phyloP scores from a whole-genome alignment of 2,329 filamentous ascomycete genomes.

The Hypoxylon sp. region DNA sequence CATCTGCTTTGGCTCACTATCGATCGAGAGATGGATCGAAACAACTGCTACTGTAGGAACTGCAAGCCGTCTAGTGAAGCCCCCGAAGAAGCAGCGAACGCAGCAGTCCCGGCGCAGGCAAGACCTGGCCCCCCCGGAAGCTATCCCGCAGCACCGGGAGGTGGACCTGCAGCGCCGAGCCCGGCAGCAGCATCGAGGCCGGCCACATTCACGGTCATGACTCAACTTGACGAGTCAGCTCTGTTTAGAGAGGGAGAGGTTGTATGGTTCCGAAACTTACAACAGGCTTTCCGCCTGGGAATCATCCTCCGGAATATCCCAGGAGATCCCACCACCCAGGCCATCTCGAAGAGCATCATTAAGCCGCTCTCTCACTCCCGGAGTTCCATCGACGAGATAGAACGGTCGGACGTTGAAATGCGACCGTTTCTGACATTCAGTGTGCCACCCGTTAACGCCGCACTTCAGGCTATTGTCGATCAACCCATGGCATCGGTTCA shows the following conservation, averaged over 20 bases:
- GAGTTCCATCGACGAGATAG: constrained; percentile 58
- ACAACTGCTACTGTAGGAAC: constrained; percentile 45
- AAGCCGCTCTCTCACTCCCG: constrained; percentile 55
- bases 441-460: constrained; percentile 59
- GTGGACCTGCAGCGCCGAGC: constrained; percentile 1
- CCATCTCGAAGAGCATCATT: constrained; percentile 21
- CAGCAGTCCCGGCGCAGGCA: constrained; percentile 5
- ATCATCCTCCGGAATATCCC: constrained; percentile 54
- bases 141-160: constrained; percentile 1
- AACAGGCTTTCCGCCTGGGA: constrained; percentile 64
- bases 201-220: neutral
- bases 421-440: constrained; percentile 68
- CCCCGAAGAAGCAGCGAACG: constrained; percentile 28
- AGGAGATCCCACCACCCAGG: constrained; percentile 2
- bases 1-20: constrained; percentile 49
- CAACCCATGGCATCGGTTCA: constrained; percentile 60
- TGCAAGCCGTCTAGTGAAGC: constrained; percentile 36
- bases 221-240: constrained; percentile 47
- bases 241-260: constrained; percentile 66
- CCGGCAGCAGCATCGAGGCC: neutral
- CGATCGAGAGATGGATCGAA: constrained; percentile 30
- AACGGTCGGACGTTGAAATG: constrained; percentile 60
- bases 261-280: constrained; percentile 64
- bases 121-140: neutral
- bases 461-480: constrained; percentile 57